These are phyloP conservation scores for Saturnispora sanitii DNA, from an alignment of 805 yeast genomes.

Conservation along the genomic window DNA sequence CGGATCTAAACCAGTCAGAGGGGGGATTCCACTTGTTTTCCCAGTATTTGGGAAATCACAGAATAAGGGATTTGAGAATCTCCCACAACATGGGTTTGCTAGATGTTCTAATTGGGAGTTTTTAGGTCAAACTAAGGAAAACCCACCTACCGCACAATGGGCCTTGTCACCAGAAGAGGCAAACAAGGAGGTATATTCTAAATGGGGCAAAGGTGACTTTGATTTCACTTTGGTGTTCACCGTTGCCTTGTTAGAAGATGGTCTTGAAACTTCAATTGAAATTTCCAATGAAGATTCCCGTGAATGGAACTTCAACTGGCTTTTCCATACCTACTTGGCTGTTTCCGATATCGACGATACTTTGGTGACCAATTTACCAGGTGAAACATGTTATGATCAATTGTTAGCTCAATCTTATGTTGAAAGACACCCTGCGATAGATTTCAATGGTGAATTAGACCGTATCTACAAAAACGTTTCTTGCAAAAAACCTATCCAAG, in stretches of 20 bases:
- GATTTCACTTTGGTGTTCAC: conserved; percentile 76
- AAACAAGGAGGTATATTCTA: conserved; percentile 43
- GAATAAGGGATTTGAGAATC: conserved; percentile 46
- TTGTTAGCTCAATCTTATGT: conserved; percentile 49
- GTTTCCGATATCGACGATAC: conserved; percentile 72
- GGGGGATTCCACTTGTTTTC: conserved; percentile 94
- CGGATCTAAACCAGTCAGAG: conserved; percentile 90
- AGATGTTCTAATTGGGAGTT: conserved; percentile 89
- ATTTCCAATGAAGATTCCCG: conserved; percentile 61
- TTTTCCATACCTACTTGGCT: conserved; percentile 83
- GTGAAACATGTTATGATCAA: conserved; percentile 68
- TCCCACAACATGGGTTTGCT: conserved; percentile 97
- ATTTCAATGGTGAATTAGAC: conserved; percentile 73
- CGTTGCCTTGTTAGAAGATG: conserved; percentile 47
- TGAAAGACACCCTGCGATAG: conserved; percentile 67
- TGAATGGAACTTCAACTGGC: conserved; percentile 80
- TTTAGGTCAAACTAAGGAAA: conserved; percentile 67
- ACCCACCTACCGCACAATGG: conserved; percentile 76
- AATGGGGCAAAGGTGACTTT: conserved; percentile 45
- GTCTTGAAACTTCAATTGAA: conserved; percentile 60
- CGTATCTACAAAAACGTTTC: conserved; percentile 65
- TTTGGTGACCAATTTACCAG: conserved; percentile 68
- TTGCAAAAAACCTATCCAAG: conserved; percentile 46
- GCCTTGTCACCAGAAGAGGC: conserved; percentile 84
- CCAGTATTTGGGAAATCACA: conserved; percentile 79